Evolutionary conservation across 2,329 filamentous ascomycete genomes (phyloP).

Genomic region (Phyllachora maydis): DNA sequence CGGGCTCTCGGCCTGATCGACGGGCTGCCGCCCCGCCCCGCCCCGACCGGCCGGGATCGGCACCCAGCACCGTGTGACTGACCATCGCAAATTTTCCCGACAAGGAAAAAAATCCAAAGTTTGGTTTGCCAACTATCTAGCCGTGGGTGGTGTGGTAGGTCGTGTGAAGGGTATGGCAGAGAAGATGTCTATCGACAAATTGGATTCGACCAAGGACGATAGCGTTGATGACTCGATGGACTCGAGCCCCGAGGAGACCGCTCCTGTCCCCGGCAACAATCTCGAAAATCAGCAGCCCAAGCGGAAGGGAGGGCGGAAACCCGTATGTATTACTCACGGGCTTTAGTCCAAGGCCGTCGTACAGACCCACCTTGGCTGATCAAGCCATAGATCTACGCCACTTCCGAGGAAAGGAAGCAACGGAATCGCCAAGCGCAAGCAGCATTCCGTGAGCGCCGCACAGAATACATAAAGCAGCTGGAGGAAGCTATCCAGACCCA

Average conservation of each 20-base stretch:
- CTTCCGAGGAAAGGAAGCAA: slow-evolving; percentile 95
- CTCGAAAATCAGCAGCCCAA: slow-evolving; percentile 53
- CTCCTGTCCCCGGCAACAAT: slow-evolving; percentile 13
- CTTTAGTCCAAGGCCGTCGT: no score
- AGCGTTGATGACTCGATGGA: slow-evolving; percentile 35
- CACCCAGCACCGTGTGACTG: no score
- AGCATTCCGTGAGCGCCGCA: slow-evolving; percentile 87
- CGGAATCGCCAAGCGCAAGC: slow-evolving; percentile 93
- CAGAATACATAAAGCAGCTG: slow-evolving; percentile 97
- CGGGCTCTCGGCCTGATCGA: no score
- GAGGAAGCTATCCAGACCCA: slow-evolving; percentile 95
- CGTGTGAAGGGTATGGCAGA: slow-evolving; percentile 43
- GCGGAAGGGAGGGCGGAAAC: slow-evolving; percentile 92
- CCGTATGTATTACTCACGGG: no score
- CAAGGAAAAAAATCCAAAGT: no score
- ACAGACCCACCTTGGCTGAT: no score
- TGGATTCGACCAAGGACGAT: slow-evolving; percentile 33
- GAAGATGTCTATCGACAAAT: slow-evolving; percentile 46
- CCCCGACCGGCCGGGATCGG: no score
- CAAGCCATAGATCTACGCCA: slow-evolving; percentile 82
- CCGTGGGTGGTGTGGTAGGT: no score
- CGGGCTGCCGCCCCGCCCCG: no score
- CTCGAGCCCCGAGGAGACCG: slow-evolving; percentile 38
- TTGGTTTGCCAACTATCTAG: no score
- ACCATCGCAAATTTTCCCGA: no score